A percentile compares a stretch with the other conserved stretches of the same genome.
These are phyloP conservation scores for Ceratobasidium sp. DNA, from an alignment of 1,284 basidiomycete genomes.

Conservation along the genomic window DNA sequence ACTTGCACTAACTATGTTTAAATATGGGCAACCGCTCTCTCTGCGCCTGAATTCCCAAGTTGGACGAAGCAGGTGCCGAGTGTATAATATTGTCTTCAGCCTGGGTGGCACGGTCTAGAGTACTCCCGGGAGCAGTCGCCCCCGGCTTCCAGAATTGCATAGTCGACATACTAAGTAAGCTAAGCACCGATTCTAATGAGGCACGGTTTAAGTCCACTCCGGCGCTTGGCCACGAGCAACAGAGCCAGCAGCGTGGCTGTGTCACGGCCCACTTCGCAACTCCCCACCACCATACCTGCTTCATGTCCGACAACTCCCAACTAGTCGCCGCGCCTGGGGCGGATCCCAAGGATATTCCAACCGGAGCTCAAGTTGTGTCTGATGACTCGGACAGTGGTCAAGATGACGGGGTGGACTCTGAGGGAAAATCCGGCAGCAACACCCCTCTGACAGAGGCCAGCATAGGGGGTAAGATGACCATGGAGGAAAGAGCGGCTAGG, in stretches of 20 bases:
- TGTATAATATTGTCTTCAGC: constrained; percentile 71
- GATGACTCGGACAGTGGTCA: too few species aligned
- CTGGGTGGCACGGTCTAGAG: constrained; percentile 81
- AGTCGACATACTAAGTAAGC: constrained; percentile 11
- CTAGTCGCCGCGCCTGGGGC: background rate
- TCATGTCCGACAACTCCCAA: constrained; percentile 9
- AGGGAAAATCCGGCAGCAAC: background rate
- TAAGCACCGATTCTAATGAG: too few species aligned
- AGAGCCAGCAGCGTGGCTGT: constrained; percentile 21
- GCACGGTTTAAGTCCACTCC: too few species aligned
- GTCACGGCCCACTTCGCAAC: background rate
- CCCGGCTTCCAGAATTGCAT: constrained; percentile 64
- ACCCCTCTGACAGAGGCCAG: background rate
- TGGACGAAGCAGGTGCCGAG: constrained; percentile 64
- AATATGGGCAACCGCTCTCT: constrained; percentile 83
- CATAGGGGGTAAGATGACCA: constrained; percentile 51
- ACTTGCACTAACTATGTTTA: constrained; percentile 70
- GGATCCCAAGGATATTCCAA: too few species aligned
- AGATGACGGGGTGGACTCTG: background rate
- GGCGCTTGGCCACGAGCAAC: background rate
- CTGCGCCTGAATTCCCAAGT: constrained; percentile 71
- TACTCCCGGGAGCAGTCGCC: constrained; percentile 81
- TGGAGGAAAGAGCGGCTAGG: constrained; percentile 78
- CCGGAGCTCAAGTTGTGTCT: too few species aligned
- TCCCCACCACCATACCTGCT: constrained; percentile 7